phyloP scores from a whole-genome alignment of 2,329 filamentous ascomycete species.

The Colletotrichum limetticola region DNA sequence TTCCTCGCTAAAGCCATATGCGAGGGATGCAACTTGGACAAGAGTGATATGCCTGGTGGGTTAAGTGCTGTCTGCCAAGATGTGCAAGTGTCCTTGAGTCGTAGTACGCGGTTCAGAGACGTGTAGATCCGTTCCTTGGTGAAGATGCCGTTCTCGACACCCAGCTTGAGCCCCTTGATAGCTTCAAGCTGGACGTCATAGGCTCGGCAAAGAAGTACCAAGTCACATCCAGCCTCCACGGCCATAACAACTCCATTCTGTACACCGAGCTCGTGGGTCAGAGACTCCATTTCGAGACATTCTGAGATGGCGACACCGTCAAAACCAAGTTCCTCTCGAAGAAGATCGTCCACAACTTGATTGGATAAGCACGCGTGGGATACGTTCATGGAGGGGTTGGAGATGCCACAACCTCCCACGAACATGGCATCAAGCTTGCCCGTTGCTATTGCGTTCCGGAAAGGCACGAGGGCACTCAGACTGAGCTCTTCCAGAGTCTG shows the following conservation, averaged over 20 bases:
- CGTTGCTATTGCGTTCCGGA: slow-evolving; percentile 87
- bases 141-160: slow-evolving; percentile 91
- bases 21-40: slow-evolving; percentile 83
- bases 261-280: slow-evolving; percentile 96
- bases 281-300: slow-evolving; percentile 95
- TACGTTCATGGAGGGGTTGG: slow-evolving; percentile 90
- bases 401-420: slow-evolving; percentile 93
- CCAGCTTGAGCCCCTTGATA: slow-evolving; percentile 87
- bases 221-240: slow-evolving; percentile 93
- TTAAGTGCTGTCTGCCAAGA: slow-evolving; percentile 94
- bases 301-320: slow-evolving; percentile 94
- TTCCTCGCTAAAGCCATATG: slow-evolving; percentile 84
- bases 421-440: slow-evolving; percentile 92
- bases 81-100: slow-evolving; percentile 85
- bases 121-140: slow-evolving; percentile 81
- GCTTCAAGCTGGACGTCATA: slow-evolving; percentile 92
- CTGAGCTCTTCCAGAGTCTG: slow-evolving; percentile 94
- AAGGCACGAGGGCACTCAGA: slow-evolving; percentile 90
- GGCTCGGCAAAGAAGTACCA: slow-evolving; percentile 88
- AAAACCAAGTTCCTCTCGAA: slow-evolving; percentile 90
- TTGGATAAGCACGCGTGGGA: slow-evolving; percentile 95
- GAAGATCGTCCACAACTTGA: slow-evolving; percentile 89
- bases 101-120: slow-evolving; percentile 81
- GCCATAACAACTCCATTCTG: slow-evolving; percentile 98
- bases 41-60: slow-evolving; percentile 79